Conservation (phyloP, 148 eudicot genomes). For the Silene conica region DNA sequence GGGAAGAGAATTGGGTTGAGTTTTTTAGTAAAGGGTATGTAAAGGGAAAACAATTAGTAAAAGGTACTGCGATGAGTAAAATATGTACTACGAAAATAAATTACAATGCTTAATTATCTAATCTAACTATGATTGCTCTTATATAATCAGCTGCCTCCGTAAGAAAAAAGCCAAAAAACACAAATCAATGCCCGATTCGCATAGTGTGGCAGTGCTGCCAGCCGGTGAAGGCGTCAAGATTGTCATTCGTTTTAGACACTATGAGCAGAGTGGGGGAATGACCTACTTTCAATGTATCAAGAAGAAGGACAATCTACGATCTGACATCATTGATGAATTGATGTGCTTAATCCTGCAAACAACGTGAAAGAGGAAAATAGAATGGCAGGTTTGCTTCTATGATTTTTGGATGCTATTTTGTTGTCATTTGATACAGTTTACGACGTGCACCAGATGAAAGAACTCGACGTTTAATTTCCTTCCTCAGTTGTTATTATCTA, state of each 20-base stretch:
- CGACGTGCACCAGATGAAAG: no score
- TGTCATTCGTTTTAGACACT: slow-evolving; percentile 7
- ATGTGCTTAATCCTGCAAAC: not conserved
- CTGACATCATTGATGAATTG: not conserved
- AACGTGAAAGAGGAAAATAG: not conserved
- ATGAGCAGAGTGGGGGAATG: not conserved
- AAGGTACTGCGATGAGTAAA: no score
- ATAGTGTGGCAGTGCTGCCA: slow-evolving; percentile 9
- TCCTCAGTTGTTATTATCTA: no score
- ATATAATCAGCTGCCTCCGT: slow-evolving; percentile 8
- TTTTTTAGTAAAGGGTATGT: no score
- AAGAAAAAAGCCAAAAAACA: not conserved
- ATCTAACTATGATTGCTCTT: not conserved
- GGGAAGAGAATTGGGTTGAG: no score
- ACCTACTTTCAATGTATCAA: slow-evolving; percentile 12
- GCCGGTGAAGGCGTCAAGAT: slow-evolving; percentile 3
- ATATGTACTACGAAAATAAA: no score
- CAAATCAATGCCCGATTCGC: not conserved
- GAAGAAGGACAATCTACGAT: slow-evolving; percentile 12
- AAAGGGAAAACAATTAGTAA: no score
- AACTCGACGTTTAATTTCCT: not conserved
- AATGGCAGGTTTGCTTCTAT: not conserved
- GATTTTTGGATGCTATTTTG: not conserved
- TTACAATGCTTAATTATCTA: not conserved
- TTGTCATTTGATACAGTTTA: not conserved